Evolutionary conservation across 2,329 filamentous ascomycete genomes (phyloP).

Genomic region (Aphanocladium album): DNA sequence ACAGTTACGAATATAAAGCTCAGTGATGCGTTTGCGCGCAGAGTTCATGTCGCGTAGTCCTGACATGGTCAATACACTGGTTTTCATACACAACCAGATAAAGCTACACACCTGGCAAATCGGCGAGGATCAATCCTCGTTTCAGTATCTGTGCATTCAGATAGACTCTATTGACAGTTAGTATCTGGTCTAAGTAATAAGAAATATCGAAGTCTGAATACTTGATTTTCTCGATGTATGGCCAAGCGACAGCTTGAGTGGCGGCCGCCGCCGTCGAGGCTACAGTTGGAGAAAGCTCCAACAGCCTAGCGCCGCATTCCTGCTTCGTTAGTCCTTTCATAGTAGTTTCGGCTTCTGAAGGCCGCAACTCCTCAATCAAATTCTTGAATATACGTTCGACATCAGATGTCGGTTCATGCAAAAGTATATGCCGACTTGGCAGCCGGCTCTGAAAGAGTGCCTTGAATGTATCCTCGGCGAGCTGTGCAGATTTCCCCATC

Average conservation of each 20-base stretch:
- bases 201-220: slow-evolving; percentile 17
- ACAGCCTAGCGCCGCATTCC: slow-evolving; percentile 31
- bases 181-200: neutral
- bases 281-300: slow-evolving; percentile 30
- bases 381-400: slow-evolving; percentile 9
- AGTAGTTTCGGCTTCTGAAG: slow-evolving; percentile 17
- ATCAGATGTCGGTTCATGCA: slow-evolving; percentile 1
- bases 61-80: slow-evolving; percentile 14
- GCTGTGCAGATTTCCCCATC: slow-evolving; percentile 23
- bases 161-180: slow-evolving; percentile 32
- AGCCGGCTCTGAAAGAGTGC: slow-evolving; percentile 31
- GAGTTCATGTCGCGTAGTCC: slow-evolving; percentile 43
- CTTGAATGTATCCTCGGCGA: slow-evolving; percentile 33
- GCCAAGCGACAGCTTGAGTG: slow-evolving; percentile 30
- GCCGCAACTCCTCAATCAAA: neutral
- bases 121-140: slow-evolving; percentile 42
- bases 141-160: slow-evolving; percentile 41
- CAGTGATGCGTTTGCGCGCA: slow-evolving; percentile 38
- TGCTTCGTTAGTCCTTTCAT: slow-evolving; percentile 10
- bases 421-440: slow-evolving; percentile 18
- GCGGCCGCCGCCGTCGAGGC: slow-evolving; percentile 17
- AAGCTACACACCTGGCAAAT: slow-evolving; percentile 38
- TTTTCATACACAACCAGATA: neutral
- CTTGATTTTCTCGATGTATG: slow-evolving; percentile 40
- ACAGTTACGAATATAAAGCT: slow-evolving; percentile 39